phyloP scores from a whole-genome alignment of 2,329 filamentous ascomycete genomes.

The Metarhizium humberi region DNA sequence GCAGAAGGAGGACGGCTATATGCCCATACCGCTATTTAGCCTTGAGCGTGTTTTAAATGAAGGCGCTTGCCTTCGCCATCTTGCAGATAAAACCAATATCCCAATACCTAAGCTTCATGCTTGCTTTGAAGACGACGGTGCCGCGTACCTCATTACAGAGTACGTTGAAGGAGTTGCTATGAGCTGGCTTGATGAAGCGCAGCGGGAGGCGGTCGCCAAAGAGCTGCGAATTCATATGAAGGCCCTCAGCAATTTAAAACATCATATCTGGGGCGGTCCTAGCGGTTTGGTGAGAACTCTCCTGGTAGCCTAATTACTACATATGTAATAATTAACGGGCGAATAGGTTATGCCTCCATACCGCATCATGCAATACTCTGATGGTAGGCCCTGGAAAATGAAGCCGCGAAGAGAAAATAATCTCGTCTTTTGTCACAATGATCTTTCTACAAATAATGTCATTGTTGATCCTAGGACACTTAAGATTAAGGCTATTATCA shows the following conservation, averaged over 20 bases:
- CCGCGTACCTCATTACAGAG: conserved; percentile 8
- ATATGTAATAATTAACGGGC: background rate
- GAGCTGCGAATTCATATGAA: conserved; percentile 6
- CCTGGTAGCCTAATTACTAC: background rate
- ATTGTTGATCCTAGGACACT: conserved; percentile 11
- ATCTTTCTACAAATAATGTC: background rate
- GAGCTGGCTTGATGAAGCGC: conserved; percentile 3
- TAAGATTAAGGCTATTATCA: conserved; percentile 23
- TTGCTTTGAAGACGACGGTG: conserved; percentile 11
- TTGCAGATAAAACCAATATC: conserved; percentile 10
- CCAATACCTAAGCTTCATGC: conserved; percentile 9
- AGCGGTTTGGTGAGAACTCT: conserved; percentile 3
- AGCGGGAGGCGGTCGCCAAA: conserved; percentile 1
- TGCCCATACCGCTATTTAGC: conserved; percentile 5
- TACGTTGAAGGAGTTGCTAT: conserved; percentile 10
- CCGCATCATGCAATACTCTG: conserved; percentile 5
- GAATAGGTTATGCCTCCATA: conserved; percentile 9
- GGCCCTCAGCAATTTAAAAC: conserved; percentile 3
- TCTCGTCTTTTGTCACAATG: conserved; percentile 8
- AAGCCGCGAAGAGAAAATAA: conserved; percentile 4
- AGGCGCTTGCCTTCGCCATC: conserved; percentile 5
- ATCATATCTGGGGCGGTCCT: conserved; percentile 8
- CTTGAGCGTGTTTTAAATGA: conserved; percentile 10
- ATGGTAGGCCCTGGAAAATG: conserved; percentile 5
- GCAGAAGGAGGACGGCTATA: conserved; percentile 6